Percentiles rank a stretch among this genome's conserved stretches.
Conservation (phyloP, 805 yeast genomes). For the Yamadazyma olivae region DNA sequence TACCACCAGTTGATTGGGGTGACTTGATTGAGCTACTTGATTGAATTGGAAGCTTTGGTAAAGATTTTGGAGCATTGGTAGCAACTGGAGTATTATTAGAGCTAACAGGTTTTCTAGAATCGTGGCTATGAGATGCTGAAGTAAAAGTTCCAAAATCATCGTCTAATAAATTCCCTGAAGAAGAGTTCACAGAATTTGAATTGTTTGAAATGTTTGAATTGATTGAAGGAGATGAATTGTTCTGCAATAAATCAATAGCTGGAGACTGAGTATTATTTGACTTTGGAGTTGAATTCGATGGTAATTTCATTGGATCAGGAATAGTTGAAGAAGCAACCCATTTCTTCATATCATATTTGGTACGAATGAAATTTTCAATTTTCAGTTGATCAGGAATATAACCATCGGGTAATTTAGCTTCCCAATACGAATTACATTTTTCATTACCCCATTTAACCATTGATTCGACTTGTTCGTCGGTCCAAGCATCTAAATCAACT, state of each 20-base stretch:
- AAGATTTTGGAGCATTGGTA: slow-evolving; percentile 2
- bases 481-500: slow-evolving; percentile 95
- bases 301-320: slow-evolving; percentile 57
- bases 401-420: slow-evolving; percentile 63
- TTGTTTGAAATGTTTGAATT: neutral
- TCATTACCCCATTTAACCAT: slow-evolving; percentile 87
- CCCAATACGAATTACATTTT: slow-evolving; percentile 82
- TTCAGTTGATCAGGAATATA: slow-evolving; percentile 81
- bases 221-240: neutral
- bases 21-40: slow-evolving; percentile 10
- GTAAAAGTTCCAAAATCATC: slow-evolving; percentile 43
- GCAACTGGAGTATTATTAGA: slow-evolving; percentile 22
- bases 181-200: slow-evolving; percentile 3
- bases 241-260: slow-evolving; percentile 1
- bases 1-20: slow-evolving; percentile 36
- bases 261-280: neutral
- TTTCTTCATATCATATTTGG: slow-evolving; percentile 86
- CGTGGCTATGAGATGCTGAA: slow-evolving; percentile 13
- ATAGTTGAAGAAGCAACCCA: slow-evolving; percentile 64
- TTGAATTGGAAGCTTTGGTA: slow-evolving; percentile 13
- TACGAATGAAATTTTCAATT: slow-evolving; percentile 84
- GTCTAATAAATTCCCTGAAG: slow-evolving; percentile 23
- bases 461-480: slow-evolving; percentile 80
- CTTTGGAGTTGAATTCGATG: neutral
- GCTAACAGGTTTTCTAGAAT: slow-evolving; percentile 5